Evolutionary conservation across 352 stramenopile genomes (phyloP).

Genomic region (Globisporangium carolinianum): DNA sequence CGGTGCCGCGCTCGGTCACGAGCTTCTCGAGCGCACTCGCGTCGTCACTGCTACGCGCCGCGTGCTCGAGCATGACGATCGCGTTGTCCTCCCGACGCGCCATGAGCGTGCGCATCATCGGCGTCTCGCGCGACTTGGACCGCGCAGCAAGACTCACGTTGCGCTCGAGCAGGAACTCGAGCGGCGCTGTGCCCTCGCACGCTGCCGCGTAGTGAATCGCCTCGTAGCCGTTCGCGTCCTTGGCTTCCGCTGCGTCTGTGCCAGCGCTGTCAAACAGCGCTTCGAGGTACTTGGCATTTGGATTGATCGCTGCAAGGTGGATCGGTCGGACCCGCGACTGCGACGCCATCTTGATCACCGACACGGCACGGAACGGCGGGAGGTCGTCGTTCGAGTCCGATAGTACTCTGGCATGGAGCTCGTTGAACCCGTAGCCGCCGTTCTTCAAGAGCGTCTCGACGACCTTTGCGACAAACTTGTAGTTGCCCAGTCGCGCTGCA

Average conservation of each 20-base stretch:
- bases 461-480: conserved; percentile 27
- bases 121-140: conserved; percentile 56
- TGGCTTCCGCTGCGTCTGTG: conserved; percentile 37
- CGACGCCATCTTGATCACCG: conserved; percentile 58
- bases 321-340: conserved; percentile 60
- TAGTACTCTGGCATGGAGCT: conserved; percentile 52
- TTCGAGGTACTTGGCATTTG: conserved; percentile 57
- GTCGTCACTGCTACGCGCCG: conserved; percentile 19
- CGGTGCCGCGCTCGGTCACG: conserved; percentile 36
- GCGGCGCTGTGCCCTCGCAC: conserved; percentile 39
- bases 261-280: conserved; percentile 47
- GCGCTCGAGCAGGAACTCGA: conserved; percentile 55
- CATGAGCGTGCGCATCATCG: conserved; percentile 48
- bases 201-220: conserved; percentile 63
- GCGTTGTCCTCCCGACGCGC: conserved; percentile 46
- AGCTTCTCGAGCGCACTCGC: conserved; percentile 25
- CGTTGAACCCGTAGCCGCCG: conserved; percentile 57
- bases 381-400: conserved; percentile 29
- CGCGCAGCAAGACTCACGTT: conserved; percentile 46
- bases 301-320: conserved; percentile 71
- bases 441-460: conserved; percentile 34
- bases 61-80: conserved; percentile 55
- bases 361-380: conserved; percentile 48
- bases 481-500: conserved; percentile 27
- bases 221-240: conserved; percentile 56